Evolutionary conservation across 257 asterid genomes (phyloP).

Genomic region (Solanum bukasovii): DNA sequence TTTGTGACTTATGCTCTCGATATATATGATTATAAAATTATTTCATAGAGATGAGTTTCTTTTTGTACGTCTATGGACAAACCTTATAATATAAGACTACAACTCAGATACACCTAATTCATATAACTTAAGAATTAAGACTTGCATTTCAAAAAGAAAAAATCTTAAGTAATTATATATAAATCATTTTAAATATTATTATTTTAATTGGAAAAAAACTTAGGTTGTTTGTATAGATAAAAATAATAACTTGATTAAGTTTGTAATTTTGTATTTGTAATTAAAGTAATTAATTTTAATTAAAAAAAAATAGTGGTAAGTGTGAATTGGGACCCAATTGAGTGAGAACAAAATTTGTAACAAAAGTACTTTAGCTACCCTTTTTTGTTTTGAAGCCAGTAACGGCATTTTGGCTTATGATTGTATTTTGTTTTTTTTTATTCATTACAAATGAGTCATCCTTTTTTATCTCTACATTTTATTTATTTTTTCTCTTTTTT

Average conservation of each 20-base stretch:
- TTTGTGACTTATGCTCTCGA: no score
- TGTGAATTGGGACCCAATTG: neutral
- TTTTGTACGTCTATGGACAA: no score
- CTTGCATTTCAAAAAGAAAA: neutral
- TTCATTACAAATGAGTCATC: neutral
- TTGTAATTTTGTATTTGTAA: neutral
- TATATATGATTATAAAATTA: no score
- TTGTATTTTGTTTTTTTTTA: neutral
- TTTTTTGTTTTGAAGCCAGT: constrained; percentile 33
- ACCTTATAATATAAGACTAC: neutral
- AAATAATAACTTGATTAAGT: neutral
- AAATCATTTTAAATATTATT: neutral
- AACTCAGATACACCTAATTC: neutral
- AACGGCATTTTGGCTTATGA: constrained; percentile 49
- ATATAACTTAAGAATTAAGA: neutral
- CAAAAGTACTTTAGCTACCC: neutral
- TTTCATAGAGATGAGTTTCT: no score
- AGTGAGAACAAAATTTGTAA: neutral
- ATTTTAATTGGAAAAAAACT: neutral
- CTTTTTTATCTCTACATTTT: neutral
- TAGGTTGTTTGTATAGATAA: neutral
- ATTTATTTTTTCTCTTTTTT: neutral
- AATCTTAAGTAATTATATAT: neutral
- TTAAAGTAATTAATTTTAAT: neutral
- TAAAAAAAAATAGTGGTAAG: neutral